Base-by-base conservation (phyloP, 2,329 filamentous ascomycete species). In the Pestalotiopsis sp. region DNA sequence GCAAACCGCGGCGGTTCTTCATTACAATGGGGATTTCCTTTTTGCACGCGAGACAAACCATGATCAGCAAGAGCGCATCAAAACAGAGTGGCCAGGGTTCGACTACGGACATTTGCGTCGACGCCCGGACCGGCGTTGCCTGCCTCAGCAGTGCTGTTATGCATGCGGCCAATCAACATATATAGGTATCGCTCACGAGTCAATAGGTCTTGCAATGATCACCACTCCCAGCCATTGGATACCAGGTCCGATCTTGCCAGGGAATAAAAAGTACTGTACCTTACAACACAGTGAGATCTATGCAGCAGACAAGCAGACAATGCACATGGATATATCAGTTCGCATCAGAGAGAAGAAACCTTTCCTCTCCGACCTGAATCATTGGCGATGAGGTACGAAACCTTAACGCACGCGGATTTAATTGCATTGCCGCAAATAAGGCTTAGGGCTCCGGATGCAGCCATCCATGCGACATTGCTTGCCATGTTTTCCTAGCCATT, bases 391-490 rank as follows among this genome's bases (percentile, higher is more conserved):
- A 27, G 57, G 57, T 59, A 59, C 23, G 27, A 36, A 59, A 59
- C 57, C 23, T 59, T 59, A 59, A 59, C 31, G 23, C 57, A 59
- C 57, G 57, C 25, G 57, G 57, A 20, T 59, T 59, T 52, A 52
- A 52, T 52, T 52, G 45, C 45, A 17, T n/a, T 52, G 45, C 45
- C 45, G 45, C 45, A 52, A 52, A 52, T 52, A 52, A 52, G 45
- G 45, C 45, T 52, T 52, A 52, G 57, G 17, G 25, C 57, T 36
- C 20, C 23, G 57, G 57, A 6, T 59, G 27, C 27, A 59, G 45
- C 45, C 20, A 52, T 52, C n/a, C 45, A 52, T 23, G 45, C 45
- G 45, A 52, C 45, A 52, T 20, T n/a, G 45, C 45, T 52, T 52
- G 45, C 45, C 14, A 52, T 52, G 9, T 52, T 7, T 36, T 36